Evolutionary conservation across 2,329 filamentous ascomycete species (phyloP), one percentile per base, ranked within the genome.

Genomic region (Pestalotiopsis sp.): DNA sequence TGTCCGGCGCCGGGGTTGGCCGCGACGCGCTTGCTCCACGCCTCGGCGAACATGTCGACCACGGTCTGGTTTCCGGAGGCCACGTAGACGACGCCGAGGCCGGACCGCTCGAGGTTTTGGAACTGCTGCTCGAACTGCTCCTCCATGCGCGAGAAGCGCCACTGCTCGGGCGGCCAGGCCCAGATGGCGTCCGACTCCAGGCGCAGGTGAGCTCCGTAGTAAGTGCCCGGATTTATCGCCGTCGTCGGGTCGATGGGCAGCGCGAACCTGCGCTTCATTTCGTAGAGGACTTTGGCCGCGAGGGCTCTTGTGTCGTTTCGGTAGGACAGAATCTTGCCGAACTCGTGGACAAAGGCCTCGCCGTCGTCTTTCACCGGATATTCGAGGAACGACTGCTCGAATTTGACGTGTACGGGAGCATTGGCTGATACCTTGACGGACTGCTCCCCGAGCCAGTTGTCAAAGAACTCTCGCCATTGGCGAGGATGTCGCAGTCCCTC

Each of bases 291-390:
- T 64, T 71, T 71, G 20, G 75, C 76, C 0, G 76, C 74, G 10
- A 78, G 68, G 3, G 68, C 73, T 55, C 75, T 75, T 3, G 75
- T 76, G 64, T 78, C 76, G 63, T 69, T 71, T 6, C 76, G 74
- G 67, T 78, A 78, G 9, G 76, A 77, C 17, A 78, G 65, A 61
- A 78, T 72, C 71, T 78, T 78, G 72, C 76, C 77, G 65, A 77
- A 78, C 66, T 76, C 73, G 70, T 72, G 72, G 1, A 74, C 76
- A 38, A 81, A 77, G 13, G 70, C 72, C 57, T 72, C 70, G 44
- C 79, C 78, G 70, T 81, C 79, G 59, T 74, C 74, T 57, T 72
- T 73, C 3, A 77, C 76, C 10, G 79, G 79, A 64, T 80, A 81
- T 60, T 80, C 75, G 56, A 81, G 75, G 66, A 78, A 80, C 0